Base-by-base conservation (phyloP, 2,329 filamentous ascomycete genomes). In the Colletotrichum chlorophyti region DNA sequence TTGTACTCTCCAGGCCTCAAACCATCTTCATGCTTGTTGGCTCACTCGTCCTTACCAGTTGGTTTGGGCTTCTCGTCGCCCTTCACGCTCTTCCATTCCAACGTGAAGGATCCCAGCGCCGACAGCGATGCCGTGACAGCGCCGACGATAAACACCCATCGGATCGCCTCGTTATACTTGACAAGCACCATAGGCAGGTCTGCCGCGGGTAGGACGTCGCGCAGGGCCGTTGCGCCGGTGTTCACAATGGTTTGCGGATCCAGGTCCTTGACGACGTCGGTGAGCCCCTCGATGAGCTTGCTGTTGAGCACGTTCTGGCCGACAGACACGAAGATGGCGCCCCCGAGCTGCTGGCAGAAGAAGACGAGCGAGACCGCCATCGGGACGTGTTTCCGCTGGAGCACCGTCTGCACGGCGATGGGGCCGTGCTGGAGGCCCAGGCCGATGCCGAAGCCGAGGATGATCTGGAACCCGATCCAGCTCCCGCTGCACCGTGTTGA, bases 141-240 rank as follows among this genome's bases (percentile, higher is more conserved):
- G 4, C 78, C 80, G 14, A 90, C 82, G 62, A 84, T 82, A 68
- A 89, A 91, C 1, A 81, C 80, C 59, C 79, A 72, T 1, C 79
- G 79, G 26, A 91, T 70, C 0, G 86, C 78, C 26, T 76, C 68
- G 67, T 90, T 91, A 73, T 91, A 91, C 0, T 79, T 84, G 0
- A 50, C 9, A 35, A 76, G 61, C 12, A 65, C 64, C 5, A 42
- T 27, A 4, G 38, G 19, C 40, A 49, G 58, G 41, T 64, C 43
- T 41, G 49, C 42, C 7, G 52, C 65, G 24, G 67, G 65, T 7
- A 71, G 61, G 5, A 65, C 34, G 5, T 45, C 17, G 27, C 27
- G 17, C 10, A 45, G 15, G 27, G 41, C 41, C 17, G 27, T 45
- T 2, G 27, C 27, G 14, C 41, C 27, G 10, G 41, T 45, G 27